phyloP scores from a whole-genome alignment of 495 filamentous ascomycete species.

The Annulohypoxylon bovei region DNA sequence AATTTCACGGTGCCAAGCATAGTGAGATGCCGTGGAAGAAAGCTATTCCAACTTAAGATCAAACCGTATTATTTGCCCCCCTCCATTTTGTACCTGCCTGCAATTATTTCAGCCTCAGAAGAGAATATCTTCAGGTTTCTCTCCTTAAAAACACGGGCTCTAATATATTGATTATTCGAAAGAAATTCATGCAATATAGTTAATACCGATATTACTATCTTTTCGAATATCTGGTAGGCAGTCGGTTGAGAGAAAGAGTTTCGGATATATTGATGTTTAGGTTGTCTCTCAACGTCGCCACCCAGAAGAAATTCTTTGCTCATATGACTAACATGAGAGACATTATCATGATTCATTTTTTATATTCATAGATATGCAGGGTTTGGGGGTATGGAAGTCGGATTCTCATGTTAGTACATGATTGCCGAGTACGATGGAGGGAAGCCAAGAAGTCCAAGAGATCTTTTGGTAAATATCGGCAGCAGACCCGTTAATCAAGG shows the following conservation, averaged over 20 bases:
- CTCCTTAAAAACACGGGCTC: no score
- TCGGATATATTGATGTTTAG: not conserved
- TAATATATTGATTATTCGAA: not conserved
- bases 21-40: not conserved
- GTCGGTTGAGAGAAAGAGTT: not conserved
- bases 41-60: not conserved
- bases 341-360: not conserved
- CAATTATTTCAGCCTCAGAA: not conserved
- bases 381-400: not conserved
- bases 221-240: not conserved
- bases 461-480: conserved; percentile 12
- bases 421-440: conserved; percentile 30
- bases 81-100: not conserved
- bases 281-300: not conserved
- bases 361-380: not conserved
- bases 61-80: not conserved
- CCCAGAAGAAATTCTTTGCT: not conserved
- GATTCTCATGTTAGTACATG: conserved; percentile 3
- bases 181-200: no score
- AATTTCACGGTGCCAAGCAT: not conserved
- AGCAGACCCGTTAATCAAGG: conserved; percentile 8
- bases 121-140: not conserved
- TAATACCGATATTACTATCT: no score
- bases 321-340: not conserved
- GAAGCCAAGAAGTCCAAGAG: conserved; percentile 33